Conservation (phyloP, 2,329 filamentous ascomycete genomes). For the Trichocomaceae sp. region DNA sequence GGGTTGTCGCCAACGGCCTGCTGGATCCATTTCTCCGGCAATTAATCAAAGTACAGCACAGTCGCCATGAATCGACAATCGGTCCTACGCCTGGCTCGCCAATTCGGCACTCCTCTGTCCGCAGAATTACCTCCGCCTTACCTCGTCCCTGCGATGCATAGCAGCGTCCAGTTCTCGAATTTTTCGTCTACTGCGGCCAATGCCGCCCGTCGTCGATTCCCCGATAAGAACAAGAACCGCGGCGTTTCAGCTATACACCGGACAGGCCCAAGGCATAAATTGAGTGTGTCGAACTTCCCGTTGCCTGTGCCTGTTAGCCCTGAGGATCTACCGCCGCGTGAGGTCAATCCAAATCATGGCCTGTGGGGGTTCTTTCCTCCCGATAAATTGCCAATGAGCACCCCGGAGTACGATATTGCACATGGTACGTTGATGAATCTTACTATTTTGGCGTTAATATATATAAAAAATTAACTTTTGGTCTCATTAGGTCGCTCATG, state of each 20-base stretch:
- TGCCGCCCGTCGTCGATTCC: conserved; percentile 44
- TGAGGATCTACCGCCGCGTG: conserved; percentile 40
- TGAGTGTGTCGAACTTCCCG: conserved; percentile 65
- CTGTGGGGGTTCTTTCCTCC: conserved; percentile 87
- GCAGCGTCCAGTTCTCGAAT: conserved; percentile 26
- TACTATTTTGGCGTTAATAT: conserved; percentile 1
- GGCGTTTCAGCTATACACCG: conserved; percentile 75
- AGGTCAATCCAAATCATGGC: conserved; percentile 68
- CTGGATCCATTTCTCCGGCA: neutral
- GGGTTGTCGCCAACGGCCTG: neutral
- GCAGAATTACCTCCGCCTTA: conserved; percentile 39
- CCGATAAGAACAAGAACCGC: conserved; percentile 72
- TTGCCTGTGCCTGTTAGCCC: conserved; percentile 66
- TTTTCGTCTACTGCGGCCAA: conserved; percentile 51
- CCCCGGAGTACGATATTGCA: conserved; percentile 62
- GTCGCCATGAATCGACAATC: conserved; percentile 33
- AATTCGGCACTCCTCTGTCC: conserved; percentile 27
- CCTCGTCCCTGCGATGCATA: conserved; percentile 37
- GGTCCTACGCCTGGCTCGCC: conserved; percentile 27
- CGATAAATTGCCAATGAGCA: conserved; percentile 60
- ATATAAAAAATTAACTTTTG: neutral
- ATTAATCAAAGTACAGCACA: conserved; percentile 3
- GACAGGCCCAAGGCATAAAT: conserved; percentile 66
- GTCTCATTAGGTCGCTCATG: conserved; percentile 60
- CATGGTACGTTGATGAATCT: conserved; percentile 51